These are phyloP conservation scores for Huiozyma sinensis DNA, from an alignment of 805 yeast genomes.

Conservation along the genomic window DNA sequence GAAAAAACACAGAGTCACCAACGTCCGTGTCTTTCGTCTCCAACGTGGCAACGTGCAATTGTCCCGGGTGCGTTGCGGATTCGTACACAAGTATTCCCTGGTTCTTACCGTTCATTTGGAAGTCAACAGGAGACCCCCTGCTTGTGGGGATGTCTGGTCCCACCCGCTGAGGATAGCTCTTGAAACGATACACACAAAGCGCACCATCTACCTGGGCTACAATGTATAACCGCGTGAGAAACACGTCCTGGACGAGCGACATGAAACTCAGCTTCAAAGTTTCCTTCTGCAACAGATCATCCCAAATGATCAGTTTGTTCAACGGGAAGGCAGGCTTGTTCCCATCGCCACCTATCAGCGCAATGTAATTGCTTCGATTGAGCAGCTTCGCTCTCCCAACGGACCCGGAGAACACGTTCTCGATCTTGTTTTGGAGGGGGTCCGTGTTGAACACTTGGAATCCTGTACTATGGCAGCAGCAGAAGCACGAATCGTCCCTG, in stretches of 20 bases:
- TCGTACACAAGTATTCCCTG: slow-evolving; percentile 5
- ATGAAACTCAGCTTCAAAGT: slow-evolving; percentile 66
- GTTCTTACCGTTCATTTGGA: slow-evolving; percentile 1
- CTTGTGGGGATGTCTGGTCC: slow-evolving; percentile 16
- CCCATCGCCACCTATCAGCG: slow-evolving; percentile 78
- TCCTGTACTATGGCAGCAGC: slow-evolving; percentile 70
- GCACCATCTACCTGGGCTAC: slow-evolving; percentile 59
- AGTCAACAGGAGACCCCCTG: slow-evolving; percentile 6
- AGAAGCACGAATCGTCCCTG: slow-evolving; percentile 86
- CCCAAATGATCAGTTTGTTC: slow-evolving; percentile 83
- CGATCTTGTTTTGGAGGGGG: slow-evolving; percentile 42
- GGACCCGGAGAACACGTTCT: slow-evolving; percentile 9
- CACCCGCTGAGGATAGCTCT: slow-evolving; percentile 63
- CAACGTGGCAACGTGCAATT: slow-evolving; percentile 21
- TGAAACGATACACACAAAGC: slow-evolving; percentile 69
- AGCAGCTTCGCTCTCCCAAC: slow-evolving; percentile 44
- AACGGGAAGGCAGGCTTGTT: slow-evolving; percentile 64
- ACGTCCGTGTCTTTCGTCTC: slow-evolving; percentile 3
- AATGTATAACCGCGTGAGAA: slow-evolving; percentile 64
- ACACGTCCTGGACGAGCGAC: slow-evolving; percentile 63
- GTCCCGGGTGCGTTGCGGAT: slow-evolving; percentile 16
- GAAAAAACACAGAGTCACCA: slow-evolving; percentile 12
- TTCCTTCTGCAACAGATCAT: slow-evolving; percentile 69
- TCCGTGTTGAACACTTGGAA: slow-evolving; percentile 79
- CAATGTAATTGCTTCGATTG: slow-evolving; percentile 82